phyloP scores from a whole-genome alignment of 768 basidiomycete genomes.

The Hydnomerulius pinastri region DNA sequence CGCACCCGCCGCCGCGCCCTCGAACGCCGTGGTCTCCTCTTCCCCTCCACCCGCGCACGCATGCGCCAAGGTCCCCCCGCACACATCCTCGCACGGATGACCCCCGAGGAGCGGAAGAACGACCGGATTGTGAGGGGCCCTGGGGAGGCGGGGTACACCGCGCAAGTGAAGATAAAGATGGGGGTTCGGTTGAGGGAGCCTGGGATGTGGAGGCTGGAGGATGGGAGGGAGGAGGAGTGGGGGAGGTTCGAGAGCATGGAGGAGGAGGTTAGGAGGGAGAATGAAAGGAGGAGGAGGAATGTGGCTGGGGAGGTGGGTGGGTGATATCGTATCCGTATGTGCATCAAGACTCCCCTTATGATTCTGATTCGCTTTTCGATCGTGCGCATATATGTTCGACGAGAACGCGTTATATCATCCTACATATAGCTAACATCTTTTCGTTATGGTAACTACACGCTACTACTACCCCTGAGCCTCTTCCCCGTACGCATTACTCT shows the following conservation, averaged over 20 bases:
- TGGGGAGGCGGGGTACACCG: conserved; percentile 73
- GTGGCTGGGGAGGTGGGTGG: neutral
- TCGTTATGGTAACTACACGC: too few species aligned
- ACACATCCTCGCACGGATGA: conserved; percentile 55
- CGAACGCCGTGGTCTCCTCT: conserved; percentile 65
- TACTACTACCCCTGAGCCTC: conserved; percentile 65
- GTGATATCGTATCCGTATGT: too few species aligned
- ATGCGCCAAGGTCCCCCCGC: conserved; percentile 63
- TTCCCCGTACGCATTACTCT: conserved; percentile 76
- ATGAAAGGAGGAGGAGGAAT: conserved; percentile 19
- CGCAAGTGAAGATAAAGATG: conserved; percentile 55
- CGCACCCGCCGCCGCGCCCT: conserved; percentile 63
- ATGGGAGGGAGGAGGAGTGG: conserved; percentile 28
- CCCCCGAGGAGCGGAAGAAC: conserved; percentile 42
- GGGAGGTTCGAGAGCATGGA: conserved; percentile 29
- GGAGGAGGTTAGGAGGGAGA: conserved; percentile 31
- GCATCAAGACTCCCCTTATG: too few species aligned
- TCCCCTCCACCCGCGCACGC: conserved; percentile 47
- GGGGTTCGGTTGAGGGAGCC: conserved; percentile 49
- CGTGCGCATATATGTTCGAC: too few species aligned
- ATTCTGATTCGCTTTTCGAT: too few species aligned
- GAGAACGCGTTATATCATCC: too few species aligned
- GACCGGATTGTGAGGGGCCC: conserved; percentile 54
- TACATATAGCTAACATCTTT: too few species aligned
- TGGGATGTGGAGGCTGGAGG: conserved; percentile 37